Evolutionary conservation across 2,329 filamentous ascomycete species (phyloP).

Genomic region (Ophiostoma angusticollis): DNA sequence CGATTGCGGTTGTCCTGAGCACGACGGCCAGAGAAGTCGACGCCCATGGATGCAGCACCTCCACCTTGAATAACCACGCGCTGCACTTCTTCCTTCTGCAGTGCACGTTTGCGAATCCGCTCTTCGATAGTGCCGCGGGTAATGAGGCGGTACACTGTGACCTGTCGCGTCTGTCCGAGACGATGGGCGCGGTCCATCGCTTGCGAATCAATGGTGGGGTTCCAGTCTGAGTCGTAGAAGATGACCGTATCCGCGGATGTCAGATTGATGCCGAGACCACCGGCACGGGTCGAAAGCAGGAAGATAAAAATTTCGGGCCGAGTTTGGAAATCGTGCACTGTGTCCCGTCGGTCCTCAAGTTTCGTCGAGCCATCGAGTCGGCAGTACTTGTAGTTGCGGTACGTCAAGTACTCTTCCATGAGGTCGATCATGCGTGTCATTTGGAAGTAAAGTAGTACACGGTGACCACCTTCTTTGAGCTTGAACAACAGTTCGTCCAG

Average conservation of each 20-base stretch:
- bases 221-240: conserved; percentile 99
- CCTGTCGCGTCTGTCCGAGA: conserved; percentile 88
- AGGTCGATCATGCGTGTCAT: conserved; percentile 99
- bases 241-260: conserved; percentile 96
- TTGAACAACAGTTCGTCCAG: conserved; percentile 76
- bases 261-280: conserved; percentile 95
- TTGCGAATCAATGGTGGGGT: conserved; percentile 95
- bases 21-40: conserved; percentile 90
- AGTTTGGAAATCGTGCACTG: conserved; percentile 92
- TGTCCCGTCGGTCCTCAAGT: conserved; percentile 90
- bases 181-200: conserved; percentile 98
- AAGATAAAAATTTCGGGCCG: conserved; percentile 94
- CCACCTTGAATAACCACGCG: conserved; percentile 92
- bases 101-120: conserved; percentile 86
- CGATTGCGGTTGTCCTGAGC: conserved; percentile 86
- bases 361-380: conserved; percentile 94
- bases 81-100: conserved; percentile 98
- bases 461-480: conserved; percentile 84
- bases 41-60: conserved; percentile 36
- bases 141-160: conserved; percentile 95
- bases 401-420: conserved; percentile 97
- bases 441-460: conserved; percentile 96
- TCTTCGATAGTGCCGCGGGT: conserved; percentile 95
- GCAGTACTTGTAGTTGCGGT: conserved; percentile 98
- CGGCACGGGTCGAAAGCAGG: conserved; percentile 85